Base-by-base conservation (phyloP, 1,284 basidiomycete species). In the Moesziomyces sp. region DNA sequence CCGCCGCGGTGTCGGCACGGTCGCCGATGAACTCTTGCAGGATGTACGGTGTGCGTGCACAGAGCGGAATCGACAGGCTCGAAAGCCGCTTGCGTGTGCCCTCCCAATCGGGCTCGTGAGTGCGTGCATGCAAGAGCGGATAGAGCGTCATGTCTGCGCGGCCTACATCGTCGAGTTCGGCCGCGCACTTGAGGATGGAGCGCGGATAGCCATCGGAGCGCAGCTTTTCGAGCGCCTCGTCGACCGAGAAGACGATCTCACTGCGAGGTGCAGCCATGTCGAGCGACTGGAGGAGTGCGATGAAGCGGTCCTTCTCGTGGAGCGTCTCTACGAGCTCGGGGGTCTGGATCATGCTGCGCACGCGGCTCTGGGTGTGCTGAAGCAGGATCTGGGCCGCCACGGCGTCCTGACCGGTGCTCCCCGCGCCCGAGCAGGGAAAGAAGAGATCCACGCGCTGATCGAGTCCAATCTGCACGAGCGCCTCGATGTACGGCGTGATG, bases 101-200 rank as follows among this genome's bases (percentile, higher is more conserved):
- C 7, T 50, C 19, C 76, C 76, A 80, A 26, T 80, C 76, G 13
- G 63, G 48, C 18, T 61, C 19, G 10, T 52, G 10, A 5, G 63
- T 60, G 5, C 14, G 26, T 5, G 55, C 11, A 10, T 55, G 45
- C 14, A 59, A 46, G 14, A 85, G 65, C 1, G 86, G 86, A 51
- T 81, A 85, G n/a, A 83, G 72, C 6, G 85, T 86, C 79, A 86
- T 82, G 57, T 86, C 86, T 21, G 83, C 82, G 19, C 86, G 59
- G 46, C 86, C 83, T 35, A 78, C 79, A 58, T 85, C 85, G 60
- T 85, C 85, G 28, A 85, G 56, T 18, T 82, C 84, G n/a, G 70
- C 66, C 55, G 84, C 83, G 65, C 83, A 84, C 53, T 85, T 85
- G 65, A 85, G 70, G 24, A 86, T 77, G 19, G 58, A 63, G 19